These are phyloP conservation scores for Geotrichum cucujoidarum DNA, from an alignment of 1,139 yeast genomes.

Conservation along the genomic window DNA sequence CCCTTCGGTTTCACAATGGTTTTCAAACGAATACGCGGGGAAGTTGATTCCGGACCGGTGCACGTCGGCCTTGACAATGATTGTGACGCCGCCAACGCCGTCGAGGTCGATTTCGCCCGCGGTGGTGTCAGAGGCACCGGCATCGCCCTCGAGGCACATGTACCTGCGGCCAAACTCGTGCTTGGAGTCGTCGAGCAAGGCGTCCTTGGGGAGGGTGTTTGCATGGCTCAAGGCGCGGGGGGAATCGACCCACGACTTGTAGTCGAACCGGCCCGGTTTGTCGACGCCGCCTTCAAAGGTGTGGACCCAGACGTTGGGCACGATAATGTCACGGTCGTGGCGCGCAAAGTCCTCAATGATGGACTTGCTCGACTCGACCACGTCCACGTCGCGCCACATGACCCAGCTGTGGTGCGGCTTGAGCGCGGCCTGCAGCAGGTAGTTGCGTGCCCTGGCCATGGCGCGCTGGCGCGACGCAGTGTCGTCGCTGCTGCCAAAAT, in stretches of 20 bases:
- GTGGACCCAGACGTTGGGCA: conserved; percentile 87
- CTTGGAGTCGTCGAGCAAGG: conserved; percentile 86
- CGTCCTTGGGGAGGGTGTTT: conserved; percentile 64
- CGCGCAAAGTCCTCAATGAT: conserved; percentile 77
- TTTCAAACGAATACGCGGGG: conserved; percentile 83
- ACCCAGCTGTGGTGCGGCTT: conserved; percentile 91
- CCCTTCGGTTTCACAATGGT: conserved; percentile 87
- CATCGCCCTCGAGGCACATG: conserved; percentile 64
- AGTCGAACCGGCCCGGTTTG: conserved; percentile 76
- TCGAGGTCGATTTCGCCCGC: conserved; percentile 68
- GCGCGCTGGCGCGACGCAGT: conserved; percentile 81
- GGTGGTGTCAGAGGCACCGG: conserved; percentile 53
- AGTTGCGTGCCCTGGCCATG: conserved; percentile 89
- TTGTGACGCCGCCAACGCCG: conserved; percentile 89
- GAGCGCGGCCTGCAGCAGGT: conserved; percentile 72
- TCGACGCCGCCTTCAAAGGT: conserved; percentile 69
- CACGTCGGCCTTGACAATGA: conserved; percentile 71
- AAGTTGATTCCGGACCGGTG: conserved; percentile 79
- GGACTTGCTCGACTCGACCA: conserved; percentile 75
- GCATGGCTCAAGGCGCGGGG: conserved; percentile 67
- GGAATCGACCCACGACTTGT: conserved; percentile 85
- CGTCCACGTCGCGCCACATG: conserved; percentile 90
- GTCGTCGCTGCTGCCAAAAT: conserved; percentile 61
- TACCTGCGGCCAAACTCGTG: conserved; percentile 86
- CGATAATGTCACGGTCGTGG: conserved; percentile 70